Percentiles rank a stretch among this genome's conserved stretches.
These are phyloP conservation scores for Orbilia oligospora DNA, from an alignment of 2,329 filamentous ascomycete species.

Conservation along the genomic window DNA sequence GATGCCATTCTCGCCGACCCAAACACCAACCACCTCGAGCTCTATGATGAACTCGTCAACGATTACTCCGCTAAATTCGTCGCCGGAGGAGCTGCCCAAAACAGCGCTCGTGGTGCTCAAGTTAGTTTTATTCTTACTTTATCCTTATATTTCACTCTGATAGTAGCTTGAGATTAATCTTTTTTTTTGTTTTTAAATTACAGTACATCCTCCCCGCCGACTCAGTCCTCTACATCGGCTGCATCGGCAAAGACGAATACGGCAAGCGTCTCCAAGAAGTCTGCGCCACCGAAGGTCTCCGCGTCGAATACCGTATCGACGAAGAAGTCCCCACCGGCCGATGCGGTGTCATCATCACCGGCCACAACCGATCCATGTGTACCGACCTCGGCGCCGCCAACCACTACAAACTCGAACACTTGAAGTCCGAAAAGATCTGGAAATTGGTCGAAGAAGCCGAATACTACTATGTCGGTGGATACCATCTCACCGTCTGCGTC, in stretches of 20 bases:
- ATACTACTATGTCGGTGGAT: conserved; percentile 93
- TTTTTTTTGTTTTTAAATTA: background rate
- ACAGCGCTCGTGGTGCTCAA: conserved; percentile 94
- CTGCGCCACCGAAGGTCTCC: conserved; percentile 83
- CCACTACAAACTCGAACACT: conserved; percentile 93
- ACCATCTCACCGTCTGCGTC: conserved; percentile 96
- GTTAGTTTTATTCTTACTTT: conserved; percentile 66
- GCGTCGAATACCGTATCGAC: conserved; percentile 95
- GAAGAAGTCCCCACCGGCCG: conserved; percentile 86
- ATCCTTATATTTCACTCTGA: background rate
- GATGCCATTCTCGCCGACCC: conserved; percentile 93
- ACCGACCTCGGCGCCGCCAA: conserved; percentile 97
- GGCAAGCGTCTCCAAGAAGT: conserved; percentile 88
- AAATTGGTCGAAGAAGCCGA: conserved; percentile 88
- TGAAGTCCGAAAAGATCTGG: conserved; percentile 94
- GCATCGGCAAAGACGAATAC: conserved; percentile 96
- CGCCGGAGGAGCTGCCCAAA: conserved; percentile 95
- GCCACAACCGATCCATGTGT: conserved; percentile 93
- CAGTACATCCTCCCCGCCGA: conserved; percentile 90
- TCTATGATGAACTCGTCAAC: conserved; percentile 94
- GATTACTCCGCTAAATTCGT: conserved; percentile 95
- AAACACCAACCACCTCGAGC: conserved; percentile 81
- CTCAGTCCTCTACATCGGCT: conserved; percentile 93
- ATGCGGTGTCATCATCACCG: conserved; percentile 96
- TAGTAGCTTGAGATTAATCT: background rate